Evolutionary conservation across 2,329 filamentous ascomycete genomes (phyloP), one percentile per base, ranked within the genome.

Genomic region (Samsoniella hepiali): DNA sequence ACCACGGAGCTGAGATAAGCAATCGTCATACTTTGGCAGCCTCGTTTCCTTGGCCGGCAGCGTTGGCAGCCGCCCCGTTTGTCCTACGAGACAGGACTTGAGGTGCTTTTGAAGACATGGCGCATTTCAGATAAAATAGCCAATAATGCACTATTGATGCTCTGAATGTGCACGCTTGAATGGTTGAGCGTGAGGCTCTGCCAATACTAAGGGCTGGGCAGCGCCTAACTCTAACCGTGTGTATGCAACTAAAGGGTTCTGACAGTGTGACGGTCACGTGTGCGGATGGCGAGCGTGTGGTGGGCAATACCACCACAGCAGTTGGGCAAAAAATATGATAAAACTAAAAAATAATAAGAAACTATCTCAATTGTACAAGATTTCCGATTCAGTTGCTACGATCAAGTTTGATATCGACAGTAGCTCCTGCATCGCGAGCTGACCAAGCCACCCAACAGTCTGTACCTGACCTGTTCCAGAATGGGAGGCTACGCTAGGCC

Each of bases 61-160:
- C 59, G 38, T 66, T 58, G 51, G 69, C 67, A 63, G 68, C 64
- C 60, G 68, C 64, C 64, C 74, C 75, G 64, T 76, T 75, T 64
- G 73, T 66, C 72, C 71, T 73, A 65, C 74, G 73, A 66, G 74
- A 69, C 67, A 75, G 68, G 68, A 75, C 69, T 69, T 77, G 72
- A 44, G 75, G 73, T 65, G 72, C 65, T 65, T 71, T 69, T 62
- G 71, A 67, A 67, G 75, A 74, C 75, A 77, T 77, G 68, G 71
- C 69, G 73, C 75, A 74, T 75, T 45, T 38, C 58, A 40, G 50
- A 29, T 31, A 31, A 45, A 55, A 36, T 45, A 15, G 65, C 64
- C 62, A 63, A 17, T 10, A 53, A 38, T 53, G 17, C 49, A 51
- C 64, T 66, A 66, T 64, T 61, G 67, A 60, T 53, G 49, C 10